A percentile compares a stretch with the other conserved stretches of the same genome.
These are phyloP conservation scores for Phoenix dactylifera DNA, from an alignment of 176 grass and related monocot genomes.

Conservation along the genomic window DNA sequence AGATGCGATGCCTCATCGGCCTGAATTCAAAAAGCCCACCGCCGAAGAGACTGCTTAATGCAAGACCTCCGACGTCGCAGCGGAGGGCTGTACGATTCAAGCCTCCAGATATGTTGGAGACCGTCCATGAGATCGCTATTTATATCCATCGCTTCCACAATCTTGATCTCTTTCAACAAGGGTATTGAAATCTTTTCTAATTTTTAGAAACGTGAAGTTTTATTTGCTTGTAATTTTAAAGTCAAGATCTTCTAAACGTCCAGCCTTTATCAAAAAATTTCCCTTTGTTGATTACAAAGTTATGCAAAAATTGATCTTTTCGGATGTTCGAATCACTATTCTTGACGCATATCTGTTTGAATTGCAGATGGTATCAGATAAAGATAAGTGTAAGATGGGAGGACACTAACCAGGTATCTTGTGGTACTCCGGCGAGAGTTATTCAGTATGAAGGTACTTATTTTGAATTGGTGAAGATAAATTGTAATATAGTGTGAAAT, in stretches of 20 bases:
- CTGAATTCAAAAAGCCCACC: conserved; percentile 20
- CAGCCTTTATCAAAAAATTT: too few relatives aligned
- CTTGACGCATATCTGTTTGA: not conserved
- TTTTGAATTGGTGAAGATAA: conserved; percentile 6
- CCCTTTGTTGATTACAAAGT: too few relatives aligned
- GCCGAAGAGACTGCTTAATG: conserved; percentile 43
- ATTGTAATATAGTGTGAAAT: too few relatives aligned
- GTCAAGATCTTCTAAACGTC: too few relatives aligned
- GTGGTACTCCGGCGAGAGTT: conserved; percentile 65
- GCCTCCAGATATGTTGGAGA: conserved; percentile 65
- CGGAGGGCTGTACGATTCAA: conserved; percentile 20
- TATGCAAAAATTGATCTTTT: too few relatives aligned
- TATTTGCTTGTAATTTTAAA: too few relatives aligned
- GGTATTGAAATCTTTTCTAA: conserved; percentile 20
- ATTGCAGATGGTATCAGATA: conserved; percentile 75
- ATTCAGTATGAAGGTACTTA: conserved; percentile 79
- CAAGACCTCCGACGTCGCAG: conserved; percentile 6
- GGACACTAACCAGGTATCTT: conserved; percentile 35
- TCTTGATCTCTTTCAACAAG: conserved; percentile 87
- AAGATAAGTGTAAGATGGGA: conserved; percentile 74
- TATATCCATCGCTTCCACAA: conserved; percentile 93
- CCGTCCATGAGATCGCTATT: conserved; percentile 74
- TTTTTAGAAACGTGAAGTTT: too few relatives aligned
- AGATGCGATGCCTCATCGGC: conserved; percentile 63
- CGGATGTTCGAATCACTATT: too few relatives aligned